Evolutionary conservation across 768 basidiomycete species (phyloP).

Genomic region (Kwoniella dendrophila): DNA sequence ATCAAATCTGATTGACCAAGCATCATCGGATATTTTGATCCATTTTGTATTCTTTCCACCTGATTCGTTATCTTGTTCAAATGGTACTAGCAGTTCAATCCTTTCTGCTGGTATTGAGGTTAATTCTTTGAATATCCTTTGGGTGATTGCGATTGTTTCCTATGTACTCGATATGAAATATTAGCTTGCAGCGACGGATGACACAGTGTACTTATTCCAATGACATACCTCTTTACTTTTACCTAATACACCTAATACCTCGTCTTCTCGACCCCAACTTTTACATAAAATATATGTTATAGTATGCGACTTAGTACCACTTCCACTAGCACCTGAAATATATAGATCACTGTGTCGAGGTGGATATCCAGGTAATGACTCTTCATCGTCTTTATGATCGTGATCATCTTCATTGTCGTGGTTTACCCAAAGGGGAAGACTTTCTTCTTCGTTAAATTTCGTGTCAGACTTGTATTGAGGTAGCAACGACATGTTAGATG

Average conservation of each 20-base stretch:
- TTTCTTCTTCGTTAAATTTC: not conserved
- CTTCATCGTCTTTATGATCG: not conserved
- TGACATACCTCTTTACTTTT: constrained; percentile 23
- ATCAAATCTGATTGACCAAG: not conserved
- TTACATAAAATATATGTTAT: constrained; percentile 33
- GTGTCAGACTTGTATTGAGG: constrained; percentile 5
- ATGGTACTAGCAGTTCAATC: not conserved
- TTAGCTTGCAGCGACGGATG: not conserved
- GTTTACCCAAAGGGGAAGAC: not conserved
- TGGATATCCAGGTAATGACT: not conserved
- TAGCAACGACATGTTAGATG: constrained; percentile 1
- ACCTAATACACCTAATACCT: constrained; percentile 34
- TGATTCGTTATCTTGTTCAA: not conserved
- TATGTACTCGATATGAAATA: not conserved
- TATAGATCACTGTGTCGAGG: constrained; percentile 6
- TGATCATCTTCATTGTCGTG: not conserved
- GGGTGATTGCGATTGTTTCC: constrained; percentile 32
- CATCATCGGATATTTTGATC: not conserved
- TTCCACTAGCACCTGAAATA: not conserved
- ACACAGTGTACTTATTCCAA: too few species aligned
- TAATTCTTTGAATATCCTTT: constrained; percentile 20
- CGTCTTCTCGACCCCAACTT: constrained; percentile 20
- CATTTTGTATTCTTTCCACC: not conserved
- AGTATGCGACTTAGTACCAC: not conserved
- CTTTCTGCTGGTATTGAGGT: constrained; percentile 24